Evolutionary conservation across 768 basidiomycete species (phyloP), one percentile per base, ranked within the genome.

Genomic region (Pleurotus platypus): DNA sequence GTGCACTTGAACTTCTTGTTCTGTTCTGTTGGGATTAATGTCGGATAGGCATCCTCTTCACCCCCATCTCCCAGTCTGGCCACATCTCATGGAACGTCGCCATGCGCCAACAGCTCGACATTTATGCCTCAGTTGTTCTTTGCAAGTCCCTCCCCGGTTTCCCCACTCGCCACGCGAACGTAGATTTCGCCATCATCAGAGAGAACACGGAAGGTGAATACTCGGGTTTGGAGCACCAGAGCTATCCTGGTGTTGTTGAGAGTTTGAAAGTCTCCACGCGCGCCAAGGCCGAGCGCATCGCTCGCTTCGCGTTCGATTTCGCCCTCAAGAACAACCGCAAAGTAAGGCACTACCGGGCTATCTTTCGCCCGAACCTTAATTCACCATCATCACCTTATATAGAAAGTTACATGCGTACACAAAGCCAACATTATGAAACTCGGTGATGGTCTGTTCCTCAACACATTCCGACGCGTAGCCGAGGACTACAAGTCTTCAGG

Each of bases 351-450:
- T 35, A n/a, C 40, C 9, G 30, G 30, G 30, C 8, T 35, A 3
- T 35, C 30, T 35, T 35, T 35, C 11, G 30, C 11, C 30, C 30
- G 30, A 35, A 35, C 30, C 9, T 35, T 35, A 35, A 11, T 35
- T 35, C 30, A 35, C 11, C 30, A 35, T 11, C 11, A 35, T 35
- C 24, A 4, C 24, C 24, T 26, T 26, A 0, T 11, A 35, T 64
- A 96, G 94, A 98, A 96, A 90, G 96, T 99, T 63, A 99, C 97
- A 42, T 98, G 95, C 68, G 94, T 99, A 46, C 97, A 99, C 86
- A 99, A 99, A 76, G 97, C 97, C 66, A 98, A 98, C 80, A 99
- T 99, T 80, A 99, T 99, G 97, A 99, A 99, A 75, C 87, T 98
- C 65, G 96, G 96, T 71, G 97, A 98, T 67, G 97, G 97, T 73